Conservation (phyloP, 1,139 yeast genomes). For the Candida sanyaensis region DNA sequence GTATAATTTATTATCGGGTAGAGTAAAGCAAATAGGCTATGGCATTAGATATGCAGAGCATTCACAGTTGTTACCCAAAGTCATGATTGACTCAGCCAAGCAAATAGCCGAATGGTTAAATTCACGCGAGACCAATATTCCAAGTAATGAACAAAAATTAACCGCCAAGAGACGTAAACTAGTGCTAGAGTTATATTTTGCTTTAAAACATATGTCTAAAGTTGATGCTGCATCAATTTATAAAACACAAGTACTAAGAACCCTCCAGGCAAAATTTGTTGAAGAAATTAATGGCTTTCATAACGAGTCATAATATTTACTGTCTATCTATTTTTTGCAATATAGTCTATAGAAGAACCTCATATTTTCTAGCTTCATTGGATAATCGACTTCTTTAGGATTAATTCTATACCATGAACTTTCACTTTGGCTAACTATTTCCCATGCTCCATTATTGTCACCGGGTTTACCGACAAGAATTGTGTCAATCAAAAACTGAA, state of each 20-base stretch:
- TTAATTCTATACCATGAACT: constrained; percentile 79
- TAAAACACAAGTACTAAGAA: constrained; percentile 12
- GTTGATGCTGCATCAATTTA: constrained; percentile 8
- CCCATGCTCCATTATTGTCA: constrained; percentile 61
- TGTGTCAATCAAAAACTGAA: constrained; percentile 77
- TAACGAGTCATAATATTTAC: neutral
- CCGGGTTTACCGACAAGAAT: constrained; percentile 60
- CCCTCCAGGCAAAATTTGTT: constrained; percentile 15
- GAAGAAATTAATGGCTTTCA: constrained; percentile 13
- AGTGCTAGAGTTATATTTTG: constrained; percentile 15
- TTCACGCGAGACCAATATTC: constrained; percentile 1
- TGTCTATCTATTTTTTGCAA: constrained; percentile 38
- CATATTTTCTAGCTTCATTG: constrained; percentile 82
- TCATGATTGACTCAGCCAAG: constrained; percentile 23
- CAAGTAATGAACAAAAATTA: constrained; percentile 7
- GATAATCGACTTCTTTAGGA: constrained; percentile 57
- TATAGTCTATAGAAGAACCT: constrained; percentile 80
- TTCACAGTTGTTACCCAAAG: constrained; percentile 20
- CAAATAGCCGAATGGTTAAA: constrained; percentile 20
- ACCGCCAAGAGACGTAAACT: constrained; percentile 13
- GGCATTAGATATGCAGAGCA: constrained; percentile 25
- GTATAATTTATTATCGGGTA: constrained; percentile 24
- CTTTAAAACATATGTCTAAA: constrained; percentile 12
- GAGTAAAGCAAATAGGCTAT: constrained; percentile 22
- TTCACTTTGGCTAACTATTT: constrained; percentile 61